These are phyloP conservation scores for Rhodamnia argentea DNA, from an alignment of 345 rosid genomes.

Conservation along the genomic window DNA sequence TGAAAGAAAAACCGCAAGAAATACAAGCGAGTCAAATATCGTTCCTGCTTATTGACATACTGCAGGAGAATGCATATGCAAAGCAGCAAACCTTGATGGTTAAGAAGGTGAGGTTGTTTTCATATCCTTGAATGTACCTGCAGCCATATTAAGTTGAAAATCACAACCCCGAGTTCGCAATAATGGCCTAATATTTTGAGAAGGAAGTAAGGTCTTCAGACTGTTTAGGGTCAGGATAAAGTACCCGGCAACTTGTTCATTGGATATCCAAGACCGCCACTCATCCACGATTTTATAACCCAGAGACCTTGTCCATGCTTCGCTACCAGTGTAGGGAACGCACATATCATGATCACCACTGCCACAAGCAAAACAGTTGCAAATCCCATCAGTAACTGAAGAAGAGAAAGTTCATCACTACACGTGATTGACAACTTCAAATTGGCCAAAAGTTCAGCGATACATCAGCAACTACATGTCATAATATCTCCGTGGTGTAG, in stretches of 20 bases:
- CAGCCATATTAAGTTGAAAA: not conserved
- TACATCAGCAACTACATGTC: not conserved
- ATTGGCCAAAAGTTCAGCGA: not conserved
- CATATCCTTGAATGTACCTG: slow-evolving; percentile 4
- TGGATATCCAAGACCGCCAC: slow-evolving; percentile 27
- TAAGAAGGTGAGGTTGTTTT: slow-evolving; percentile 1
- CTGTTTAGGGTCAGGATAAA: not conserved
- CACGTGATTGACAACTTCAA: not conserved
- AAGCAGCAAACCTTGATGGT: slow-evolving; percentile 1
- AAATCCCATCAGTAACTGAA: not conserved
- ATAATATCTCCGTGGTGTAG: not conserved
- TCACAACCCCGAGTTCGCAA: not conserved
- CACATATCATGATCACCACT: slow-evolving; percentile 56
- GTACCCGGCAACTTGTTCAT: slow-evolving; percentile 36
- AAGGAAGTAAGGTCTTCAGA: not conserved
- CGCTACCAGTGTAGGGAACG: slow-evolving; percentile 40
- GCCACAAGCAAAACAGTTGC: not conserved
- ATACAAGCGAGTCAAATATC: not conserved
- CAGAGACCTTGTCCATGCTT: slow-evolving; percentile 48
- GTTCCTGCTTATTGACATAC: not conserved
- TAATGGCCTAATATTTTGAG: not conserved
- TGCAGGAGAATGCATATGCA: not conserved
- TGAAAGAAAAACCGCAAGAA: not conserved
- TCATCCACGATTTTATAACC: slow-evolving; percentile 18
- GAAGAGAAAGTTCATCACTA: not conserved